Percentiles rank a stretch among this genome's conserved stretches.
Conservation (phyloP, 345 rosid species). For the Arabidopsis thaliana region DNA sequence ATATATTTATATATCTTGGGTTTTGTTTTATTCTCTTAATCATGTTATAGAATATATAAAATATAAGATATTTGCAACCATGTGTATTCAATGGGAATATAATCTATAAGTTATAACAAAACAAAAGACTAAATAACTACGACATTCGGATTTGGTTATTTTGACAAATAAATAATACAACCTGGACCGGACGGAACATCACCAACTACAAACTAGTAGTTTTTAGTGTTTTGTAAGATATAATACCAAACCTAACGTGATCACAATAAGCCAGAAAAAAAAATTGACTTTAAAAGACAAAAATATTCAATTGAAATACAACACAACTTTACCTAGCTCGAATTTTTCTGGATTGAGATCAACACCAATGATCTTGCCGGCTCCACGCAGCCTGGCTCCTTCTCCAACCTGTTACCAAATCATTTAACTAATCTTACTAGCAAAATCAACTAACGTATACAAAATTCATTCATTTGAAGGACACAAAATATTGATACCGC, state of each 20-base stretch:
- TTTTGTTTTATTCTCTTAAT: not conserved
- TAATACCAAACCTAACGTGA: not conserved
- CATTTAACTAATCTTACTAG: not conserved
- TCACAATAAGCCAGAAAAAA: not conserved
- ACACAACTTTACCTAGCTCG: constrained; percentile 48
- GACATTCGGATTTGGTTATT: not conserved
- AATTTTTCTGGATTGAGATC: constrained; percentile 69
- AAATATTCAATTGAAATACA: not conserved
- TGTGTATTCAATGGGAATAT: not conserved
- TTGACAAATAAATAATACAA: not conserved
- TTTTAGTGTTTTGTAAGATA: not conserved
- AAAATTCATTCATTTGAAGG: not conserved
- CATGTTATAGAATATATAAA: not conserved
- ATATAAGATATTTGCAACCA: not conserved
- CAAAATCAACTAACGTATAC: not conserved
- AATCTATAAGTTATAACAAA: not conserved
- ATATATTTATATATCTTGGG: no score
- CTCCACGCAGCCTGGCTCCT: constrained; percentile 68
- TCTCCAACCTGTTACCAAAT: constrained; percentile 59
- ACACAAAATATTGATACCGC: constrained; percentile 51
- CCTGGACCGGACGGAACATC: not conserved
- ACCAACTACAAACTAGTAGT: constrained; percentile 1
- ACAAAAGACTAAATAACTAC: not conserved
- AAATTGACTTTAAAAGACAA: not conserved
- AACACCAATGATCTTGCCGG: constrained; percentile 66